Base-by-base conservation (phyloP, 1,284 basidiomycete genomes). In the Tetrapyrgos nigripes region DNA sequence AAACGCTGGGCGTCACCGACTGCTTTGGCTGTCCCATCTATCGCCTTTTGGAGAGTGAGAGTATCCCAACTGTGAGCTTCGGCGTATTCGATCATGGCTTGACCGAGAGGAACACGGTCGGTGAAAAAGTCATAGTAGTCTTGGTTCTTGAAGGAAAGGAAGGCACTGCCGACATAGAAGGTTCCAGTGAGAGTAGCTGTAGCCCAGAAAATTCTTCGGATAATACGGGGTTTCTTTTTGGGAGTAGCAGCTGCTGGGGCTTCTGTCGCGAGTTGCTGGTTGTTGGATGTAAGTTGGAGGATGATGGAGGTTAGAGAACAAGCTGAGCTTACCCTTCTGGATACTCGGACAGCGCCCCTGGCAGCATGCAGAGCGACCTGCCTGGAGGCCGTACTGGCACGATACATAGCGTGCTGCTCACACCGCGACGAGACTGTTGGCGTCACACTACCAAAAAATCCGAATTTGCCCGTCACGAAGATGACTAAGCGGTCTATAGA, bases 111-210 rank as follows among this genome's bases (percentile, higher is more conserved):
- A 50, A 94, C 87, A 60, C 85, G 80, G 68, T 92, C 88, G 61
- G 87, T 81, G 79, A 96, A 96, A 70, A 95, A 82, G 67, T 94
- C 88, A 71, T 89, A 87, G 79, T 93, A 93, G 4, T 79, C 73
- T 64, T 87, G 86, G 70, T 84, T 87, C 67, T 88, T 83, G 79
- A 89, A 89, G 23, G 92, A 85, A 61, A 86, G 78, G 69, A 93
- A 91, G 21, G 88, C 81, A 74, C 91, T 91, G 58, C 87, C 88
- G 63, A 88, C 78, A 77, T 94, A 95, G 77, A 93, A 93, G n/a
- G 87, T 84, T 45, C 85, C 83, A n/a, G 84, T 83, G 8, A 77
- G 64, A 33, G 81, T 81, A 13, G 82, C 79, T n/a, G 88, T 80
- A 5, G 87, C 79, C 69, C 85, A 86, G 60, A 92, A 73, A 45